Evolutionary conservation across 2,329 filamentous ascomycete genomes (phyloP).

Genomic region (Fusarium sp.): DNA sequence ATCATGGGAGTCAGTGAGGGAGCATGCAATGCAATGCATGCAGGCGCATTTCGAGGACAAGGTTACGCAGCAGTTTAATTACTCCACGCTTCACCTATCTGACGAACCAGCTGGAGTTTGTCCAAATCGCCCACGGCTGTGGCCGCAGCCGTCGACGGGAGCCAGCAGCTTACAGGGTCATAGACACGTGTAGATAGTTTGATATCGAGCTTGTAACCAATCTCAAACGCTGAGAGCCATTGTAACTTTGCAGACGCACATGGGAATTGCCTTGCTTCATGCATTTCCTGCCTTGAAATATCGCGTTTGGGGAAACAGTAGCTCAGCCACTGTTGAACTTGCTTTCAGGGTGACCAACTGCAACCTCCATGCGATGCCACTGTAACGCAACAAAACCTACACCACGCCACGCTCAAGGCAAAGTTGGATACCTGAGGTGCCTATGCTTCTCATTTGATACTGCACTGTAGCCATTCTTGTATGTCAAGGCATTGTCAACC

Average conservation of each 20-base stretch:
- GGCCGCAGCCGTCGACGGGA: constrained; percentile 29
- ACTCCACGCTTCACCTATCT: constrained; percentile 5
- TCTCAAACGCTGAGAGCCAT: constrained; percentile 9
- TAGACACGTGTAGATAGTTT: constrained; percentile 25
- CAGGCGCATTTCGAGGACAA: constrained; percentile 14
- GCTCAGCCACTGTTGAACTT: constrained; percentile 6
- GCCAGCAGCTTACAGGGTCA: constrained; percentile 30
- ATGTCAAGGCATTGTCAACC: constrained; percentile 15
- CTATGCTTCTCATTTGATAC: neutral
- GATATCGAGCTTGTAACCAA: constrained; percentile 16
- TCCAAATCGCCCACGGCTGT: constrained; percentile 24
- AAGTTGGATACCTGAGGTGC: constrained; percentile 6
- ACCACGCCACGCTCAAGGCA: neutral
- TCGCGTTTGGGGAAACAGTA: neutral
- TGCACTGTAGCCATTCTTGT: neutral
- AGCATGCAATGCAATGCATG: neutral
- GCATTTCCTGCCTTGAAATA: constrained; percentile 24
- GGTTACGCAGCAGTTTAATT: constrained; percentile 26
- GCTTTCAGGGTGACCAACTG: constrained; percentile 6
- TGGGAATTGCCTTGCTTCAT: constrained; percentile 11
- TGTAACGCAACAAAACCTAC: constrained; percentile 17
- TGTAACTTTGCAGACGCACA: neutral
- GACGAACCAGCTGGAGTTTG: constrained; percentile 27
- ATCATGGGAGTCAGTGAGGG: constrained; percentile 1
- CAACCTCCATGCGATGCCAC: constrained; percentile 16